These are phyloP conservation scores for Trichocladium antarcticum DNA, from an alignment of 495 filamentous ascomycete genomes.

Conservation along the genomic window DNA sequence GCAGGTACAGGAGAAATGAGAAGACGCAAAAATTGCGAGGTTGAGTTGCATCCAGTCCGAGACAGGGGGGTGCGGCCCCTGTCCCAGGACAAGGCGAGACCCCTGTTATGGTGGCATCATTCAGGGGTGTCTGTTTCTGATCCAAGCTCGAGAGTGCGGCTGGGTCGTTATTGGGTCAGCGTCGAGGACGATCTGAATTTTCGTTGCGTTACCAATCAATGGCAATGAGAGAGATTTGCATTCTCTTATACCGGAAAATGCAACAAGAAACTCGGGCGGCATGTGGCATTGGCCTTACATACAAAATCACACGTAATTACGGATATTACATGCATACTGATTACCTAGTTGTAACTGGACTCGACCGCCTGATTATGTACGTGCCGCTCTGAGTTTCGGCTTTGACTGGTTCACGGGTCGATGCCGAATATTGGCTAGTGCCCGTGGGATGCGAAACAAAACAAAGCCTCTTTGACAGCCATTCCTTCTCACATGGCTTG, in stretches of 20 bases:
- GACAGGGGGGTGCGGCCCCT: neutral
- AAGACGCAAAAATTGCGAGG: conserved; percentile 11
- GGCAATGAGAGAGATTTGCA: neutral
- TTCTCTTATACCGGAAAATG: neutral
- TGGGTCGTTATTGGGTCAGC: neutral
- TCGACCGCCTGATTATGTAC: too few species aligned
- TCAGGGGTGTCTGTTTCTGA: conserved; percentile 11
- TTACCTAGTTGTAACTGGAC: too few species aligned
- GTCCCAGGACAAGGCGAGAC: neutral
- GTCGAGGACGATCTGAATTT: conserved; percentile 2
- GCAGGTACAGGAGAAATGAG: neutral
- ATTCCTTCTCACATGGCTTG: too few species aligned
- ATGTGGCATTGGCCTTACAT: too few species aligned
- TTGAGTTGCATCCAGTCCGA: conserved; percentile 4
- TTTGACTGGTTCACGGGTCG: too few species aligned
- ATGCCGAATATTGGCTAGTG: too few species aligned
- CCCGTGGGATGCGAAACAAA: too few species aligned
- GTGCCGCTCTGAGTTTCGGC: too few species aligned
- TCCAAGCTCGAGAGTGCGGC: conserved; percentile 3
- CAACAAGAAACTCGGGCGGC: too few species aligned
- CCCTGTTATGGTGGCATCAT: neutral
- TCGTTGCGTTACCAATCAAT: neutral
- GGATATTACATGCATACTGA: too few species aligned
- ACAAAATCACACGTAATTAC: too few species aligned
- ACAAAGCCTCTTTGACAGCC: too few species aligned